Percentiles rank a stretch among this genome's conserved stretches.
Evolutionary conservation across 768 basidiomycete species (phyloP).

Genomic region (Suillus lakei): DNA sequence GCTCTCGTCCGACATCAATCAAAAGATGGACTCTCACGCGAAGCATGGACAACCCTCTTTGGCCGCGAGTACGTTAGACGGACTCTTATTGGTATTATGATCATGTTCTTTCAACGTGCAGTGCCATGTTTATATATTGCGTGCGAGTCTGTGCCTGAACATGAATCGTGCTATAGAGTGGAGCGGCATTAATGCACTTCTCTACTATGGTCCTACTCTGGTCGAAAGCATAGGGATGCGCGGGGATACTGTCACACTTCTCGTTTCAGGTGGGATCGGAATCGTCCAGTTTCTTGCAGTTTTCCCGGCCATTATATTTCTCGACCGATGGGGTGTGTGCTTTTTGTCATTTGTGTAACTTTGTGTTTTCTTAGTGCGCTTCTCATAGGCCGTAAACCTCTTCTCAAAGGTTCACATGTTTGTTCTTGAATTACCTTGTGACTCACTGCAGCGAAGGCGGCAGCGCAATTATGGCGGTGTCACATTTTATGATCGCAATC

Average conservation of each 20-base stretch:
- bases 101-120: constrained; percentile 85
- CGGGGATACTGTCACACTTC: constrained; percentile 60
- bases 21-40: constrained; percentile 25
- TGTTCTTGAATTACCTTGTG: background rate
- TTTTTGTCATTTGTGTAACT: background rate
- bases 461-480: constrained; percentile 62
- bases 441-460: constrained; percentile 43
- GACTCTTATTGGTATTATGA: constrained; percentile 70
- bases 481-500: constrained; percentile 68
- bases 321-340: constrained; percentile 64
- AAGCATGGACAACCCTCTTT: constrained; percentile 65
- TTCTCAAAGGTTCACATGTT: constrained; percentile 51
- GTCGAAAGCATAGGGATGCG: constrained; percentile 65
- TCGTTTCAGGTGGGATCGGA: constrained; percentile 81
- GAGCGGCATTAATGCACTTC: constrained; percentile 84
- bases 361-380: constrained; percentile 6
- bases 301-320: constrained; percentile 70
- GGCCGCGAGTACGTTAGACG: constrained; percentile 55
- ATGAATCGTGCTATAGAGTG: constrained; percentile 56
- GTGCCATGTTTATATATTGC: constrained; percentile 24
- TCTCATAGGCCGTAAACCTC: constrained; percentile 60
- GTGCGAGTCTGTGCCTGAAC: background rate
- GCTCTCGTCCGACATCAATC: constrained; percentile 49
- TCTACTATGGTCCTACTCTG: constrained; percentile 82
- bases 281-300: constrained; percentile 80